Percentiles rank a stretch among this genome's conserved stretches.
These are phyloP conservation scores for Claviceps africana DNA, from an alignment of 2,329 filamentous ascomycete genomes.

Conservation along the genomic window DNA sequence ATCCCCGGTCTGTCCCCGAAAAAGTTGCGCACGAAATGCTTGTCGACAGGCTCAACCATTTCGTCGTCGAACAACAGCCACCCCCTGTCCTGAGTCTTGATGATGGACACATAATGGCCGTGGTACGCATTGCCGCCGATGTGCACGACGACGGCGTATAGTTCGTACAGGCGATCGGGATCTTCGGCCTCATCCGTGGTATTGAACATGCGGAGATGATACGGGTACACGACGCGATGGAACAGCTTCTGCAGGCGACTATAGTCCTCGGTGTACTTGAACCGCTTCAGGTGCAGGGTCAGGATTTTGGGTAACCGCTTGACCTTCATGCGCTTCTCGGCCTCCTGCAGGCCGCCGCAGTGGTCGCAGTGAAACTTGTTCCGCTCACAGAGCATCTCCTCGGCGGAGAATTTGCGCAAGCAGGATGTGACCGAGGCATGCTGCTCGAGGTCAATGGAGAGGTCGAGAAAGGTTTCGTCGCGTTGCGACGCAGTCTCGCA, in stretches of 20 bases:
- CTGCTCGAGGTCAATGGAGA: conserved; percentile 90
- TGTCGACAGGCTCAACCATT: conserved; percentile 95
- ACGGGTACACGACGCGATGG: conserved; percentile 92
- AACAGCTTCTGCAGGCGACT: conserved; percentile 91
- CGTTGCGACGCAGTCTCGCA: conserved; percentile 92
- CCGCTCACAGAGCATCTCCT: conserved; percentile 95
- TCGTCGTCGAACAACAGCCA: conserved; percentile 98
- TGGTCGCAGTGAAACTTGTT: conserved; percentile 99
- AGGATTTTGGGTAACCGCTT: conserved; percentile 85
- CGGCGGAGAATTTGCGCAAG: conserved; percentile 86
- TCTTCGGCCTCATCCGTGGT: conserved; percentile 92
- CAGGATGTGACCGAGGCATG: conserved; percentile 95
- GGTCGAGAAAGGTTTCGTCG: conserved; percentile 88
- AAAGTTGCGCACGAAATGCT: conserved; percentile 90
- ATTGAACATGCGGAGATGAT: conserved; percentile 91
- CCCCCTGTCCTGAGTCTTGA: conserved; percentile 90
- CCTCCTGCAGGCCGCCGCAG: conserved; percentile 90
- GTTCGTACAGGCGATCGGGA: conserved; percentile 83
- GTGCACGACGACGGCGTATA: conserved; percentile 94
- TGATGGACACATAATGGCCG: conserved; percentile 92
- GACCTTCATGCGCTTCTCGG: conserved; percentile 98
- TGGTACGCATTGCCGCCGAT: conserved; percentile 96
- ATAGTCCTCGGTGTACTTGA: conserved; percentile 96
- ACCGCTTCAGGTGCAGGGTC: conserved; percentile 85
- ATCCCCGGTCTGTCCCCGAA: conserved; percentile 86